A percentile compares a stretch with the other conserved stretches of the same genome.
phyloP scores from a whole-genome alignment of 495 filamentous ascomycete genomes.

The Daldinia bambusicola region DNA sequence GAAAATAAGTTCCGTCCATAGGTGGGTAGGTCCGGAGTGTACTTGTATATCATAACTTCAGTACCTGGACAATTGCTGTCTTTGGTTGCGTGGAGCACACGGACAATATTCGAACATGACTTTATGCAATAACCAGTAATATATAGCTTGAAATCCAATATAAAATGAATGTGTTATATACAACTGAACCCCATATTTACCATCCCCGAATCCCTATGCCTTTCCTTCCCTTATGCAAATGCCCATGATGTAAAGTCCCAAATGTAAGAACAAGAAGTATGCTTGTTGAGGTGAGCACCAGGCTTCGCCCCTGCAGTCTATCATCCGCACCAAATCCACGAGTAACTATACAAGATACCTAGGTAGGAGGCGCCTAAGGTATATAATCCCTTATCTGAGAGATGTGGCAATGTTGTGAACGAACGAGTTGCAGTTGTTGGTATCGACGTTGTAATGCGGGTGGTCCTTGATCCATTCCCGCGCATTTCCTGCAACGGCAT shows the following conservation, averaged over 20 bases:
- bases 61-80: too few relatives aligned
- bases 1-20: too few relatives aligned
- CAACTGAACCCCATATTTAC: neutral
- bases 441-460: slow-evolving; percentile 15
- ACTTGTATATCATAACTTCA: too few relatives aligned
- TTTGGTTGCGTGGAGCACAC: too few relatives aligned
- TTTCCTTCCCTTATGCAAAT: neutral
- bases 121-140: neutral
- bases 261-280: neutral
- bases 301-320: neutral
- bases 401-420: slow-evolving; percentile 3
- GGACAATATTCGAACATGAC: neutral
- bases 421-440: slow-evolving; percentile 36
- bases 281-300: neutral
- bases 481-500: neutral
- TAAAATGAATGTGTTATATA: neutral
- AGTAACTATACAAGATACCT: neutral
- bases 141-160: neutral
- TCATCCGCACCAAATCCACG: neutral
- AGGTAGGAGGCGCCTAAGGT: too few relatives aligned
- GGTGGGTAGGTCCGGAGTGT: too few relatives aligned
- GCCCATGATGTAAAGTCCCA: neutral
- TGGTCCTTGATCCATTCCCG: slow-evolving; percentile 4
- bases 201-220: neutral
- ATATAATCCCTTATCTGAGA: neutral